Conservation (phyloP, 768 basidiomycete genomes). For the Xanthoconium purpureum region DNA sequence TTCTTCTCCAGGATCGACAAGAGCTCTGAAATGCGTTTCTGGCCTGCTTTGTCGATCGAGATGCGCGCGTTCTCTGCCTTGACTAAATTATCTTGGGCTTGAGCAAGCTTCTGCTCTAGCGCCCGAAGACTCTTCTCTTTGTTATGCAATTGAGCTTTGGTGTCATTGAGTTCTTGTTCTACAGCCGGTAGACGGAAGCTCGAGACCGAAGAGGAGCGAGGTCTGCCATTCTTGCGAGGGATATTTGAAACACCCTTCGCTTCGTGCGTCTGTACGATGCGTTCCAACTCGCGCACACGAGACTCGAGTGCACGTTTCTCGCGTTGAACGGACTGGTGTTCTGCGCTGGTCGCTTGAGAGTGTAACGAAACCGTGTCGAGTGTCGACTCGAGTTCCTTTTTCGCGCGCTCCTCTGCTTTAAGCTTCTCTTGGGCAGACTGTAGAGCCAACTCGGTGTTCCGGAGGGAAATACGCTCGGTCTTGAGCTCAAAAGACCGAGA, state of each 20-base stretch:
- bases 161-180: slow-evolving; percentile 54
- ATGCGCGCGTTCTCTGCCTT: slow-evolving; percentile 58
- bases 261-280: slow-evolving; percentile 37
- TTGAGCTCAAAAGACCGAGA: slow-evolving; percentile 54
- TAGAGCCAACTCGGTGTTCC: slow-evolving; percentile 53
- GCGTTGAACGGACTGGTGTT: slow-evolving; percentile 46
- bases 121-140: slow-evolving; percentile 44
- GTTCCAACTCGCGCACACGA: slow-evolving; percentile 59
- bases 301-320: slow-evolving; percentile 57
- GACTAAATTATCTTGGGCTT: slow-evolving; percentile 46
- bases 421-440: slow-evolving; percentile 46
- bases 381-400: slow-evolving; percentile 53
- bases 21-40: slow-evolving; percentile 44
- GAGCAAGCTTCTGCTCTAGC: slow-evolving; percentile 47
- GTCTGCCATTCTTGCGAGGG: slow-evolving; percentile 38
- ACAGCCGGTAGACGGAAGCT: slow-evolving; percentile 47
- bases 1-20: slow-evolving; percentile 47
- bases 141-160: slow-evolving; percentile 40
- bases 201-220: slow-evolving; percentile 60
- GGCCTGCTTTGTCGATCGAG: slow-evolving; percentile 48
- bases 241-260: slow-evolving; percentile 28
- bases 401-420: slow-evolving; percentile 47
- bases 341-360: slow-evolving; percentile 45
- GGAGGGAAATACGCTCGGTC: slow-evolving; percentile 49
- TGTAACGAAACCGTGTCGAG: slow-evolving; percentile 53